Percentiles rank a stretch among this genome's conserved stretches.
phyloP scores from a whole-genome alignment of 23 red algal genomes.

The Agarophyton chilense region DNA sequence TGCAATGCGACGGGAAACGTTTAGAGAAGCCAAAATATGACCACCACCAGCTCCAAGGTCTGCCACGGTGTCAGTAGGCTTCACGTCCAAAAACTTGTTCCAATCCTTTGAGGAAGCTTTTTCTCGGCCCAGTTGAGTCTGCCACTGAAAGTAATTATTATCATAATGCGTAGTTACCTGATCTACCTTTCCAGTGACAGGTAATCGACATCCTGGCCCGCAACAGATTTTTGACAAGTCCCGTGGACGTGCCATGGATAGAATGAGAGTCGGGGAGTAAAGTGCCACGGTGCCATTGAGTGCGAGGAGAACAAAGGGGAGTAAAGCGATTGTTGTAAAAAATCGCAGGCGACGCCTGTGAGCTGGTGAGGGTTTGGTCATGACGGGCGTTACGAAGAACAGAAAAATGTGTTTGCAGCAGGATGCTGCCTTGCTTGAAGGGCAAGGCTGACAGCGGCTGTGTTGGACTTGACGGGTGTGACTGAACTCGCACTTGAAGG shows the following conservation, averaged over 20 bases:
- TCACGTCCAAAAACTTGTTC: background rate
- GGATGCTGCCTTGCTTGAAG: no score
- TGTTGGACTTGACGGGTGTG: no score
- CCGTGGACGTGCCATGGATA: background rate
- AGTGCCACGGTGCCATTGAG: background rate
- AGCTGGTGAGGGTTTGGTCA: background rate
- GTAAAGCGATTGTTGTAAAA: background rate
- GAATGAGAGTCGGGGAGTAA: background rate
- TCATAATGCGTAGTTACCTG: conserved; percentile 26
- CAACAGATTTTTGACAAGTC: background rate
- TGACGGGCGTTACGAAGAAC: background rate
- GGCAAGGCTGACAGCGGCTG: no score
- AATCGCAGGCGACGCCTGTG: background rate
- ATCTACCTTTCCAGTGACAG: background rate
- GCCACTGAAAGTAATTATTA: conserved; percentile 39
- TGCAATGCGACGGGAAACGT: conserved; percentile 45
- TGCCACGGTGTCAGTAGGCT: conserved; percentile 26
- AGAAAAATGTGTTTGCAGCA: no score
- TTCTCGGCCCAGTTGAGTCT: conserved; percentile 10
- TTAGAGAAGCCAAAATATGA: conserved; percentile 51
- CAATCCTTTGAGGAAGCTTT: conserved; percentile 9
- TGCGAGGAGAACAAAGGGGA: background rate
- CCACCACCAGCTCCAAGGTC: conserved; percentile 52
- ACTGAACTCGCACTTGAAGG: no score
- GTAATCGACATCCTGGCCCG: conserved; percentile 32